Evolutionary conservation across 164 flowering plant genomes (phyloP), one percentile per base, ranked within the genome.

Genomic region (Umbilicus rupestris): DNA sequence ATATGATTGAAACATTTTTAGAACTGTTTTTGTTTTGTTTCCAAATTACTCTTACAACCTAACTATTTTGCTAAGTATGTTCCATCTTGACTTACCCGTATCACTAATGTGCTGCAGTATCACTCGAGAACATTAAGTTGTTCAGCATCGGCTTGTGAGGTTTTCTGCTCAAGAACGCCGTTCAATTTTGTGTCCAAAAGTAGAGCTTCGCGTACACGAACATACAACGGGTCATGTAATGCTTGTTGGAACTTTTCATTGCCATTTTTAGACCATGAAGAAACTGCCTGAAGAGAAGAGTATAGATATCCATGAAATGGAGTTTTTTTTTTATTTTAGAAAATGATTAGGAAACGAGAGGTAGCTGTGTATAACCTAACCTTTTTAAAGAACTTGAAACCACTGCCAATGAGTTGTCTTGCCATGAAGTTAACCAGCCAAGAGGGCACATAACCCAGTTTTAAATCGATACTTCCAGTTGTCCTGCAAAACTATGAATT

Each of bases 391-490:
- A 90, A 88, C 83, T 76, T 83, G 79, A 89, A 94, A 66, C 96
- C 97, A 72, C 77, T 87, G 57, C 92, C 98, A 63, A 89, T 69
- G 71, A 94, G 86, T 76, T 90, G 97, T 79, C 98, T 90, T 35
- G 98, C 76, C 39, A 94, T 70, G 52, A 90, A 90, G 74, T 94
- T 94, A 74, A 94, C 86, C 50, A 90, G 79, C 58, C 92, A 68
- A 16, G 98, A 91, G 46, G 98, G 98, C 28, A 87, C 83, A 73
- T 87, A 86, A 41, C 90, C 95, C 65, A 94, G 59, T 77, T 94
- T 94, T 24, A 89, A 62, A 74, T 94, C 98, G 84, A 94, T 73
- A 74, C 75, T 89, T 37, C 83, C 84, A 65, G 89, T 89, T 63
- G 95, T 90, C 85, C 98, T 89, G 78, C 79, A 82, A 75, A 39